Evolutionary conservation across 768 basidiomycete genomes (phyloP), one percentile per base, ranked within the genome.

Genomic region (Suillus paluster): DNA sequence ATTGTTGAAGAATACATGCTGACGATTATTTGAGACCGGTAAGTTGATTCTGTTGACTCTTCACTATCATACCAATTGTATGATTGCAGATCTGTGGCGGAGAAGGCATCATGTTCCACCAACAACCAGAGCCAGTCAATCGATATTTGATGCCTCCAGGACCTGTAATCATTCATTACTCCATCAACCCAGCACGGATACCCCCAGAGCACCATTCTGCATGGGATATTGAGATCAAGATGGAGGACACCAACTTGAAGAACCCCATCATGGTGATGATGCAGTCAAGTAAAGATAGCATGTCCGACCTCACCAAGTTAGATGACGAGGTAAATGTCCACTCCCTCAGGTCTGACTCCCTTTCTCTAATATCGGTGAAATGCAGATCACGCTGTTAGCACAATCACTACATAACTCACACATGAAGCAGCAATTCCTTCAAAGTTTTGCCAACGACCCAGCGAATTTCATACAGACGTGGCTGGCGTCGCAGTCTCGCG

Each of bases 401-500:
- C 94, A 96, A 71, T 92, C 91, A 12, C 80, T 97, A 53, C 89
- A 95, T 67, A 94, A 94, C 68, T 85, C 94, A 1, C 89, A 94
- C 68, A 81, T 93, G 65, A 97, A 96, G 74, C 84, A 88, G 25
- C 90, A 92, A 9, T 98, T 98, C 76, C 77, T 98, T 46, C 84
- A 87, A 64, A 86, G 87, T 2, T 97, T 97, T 70, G 86, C 93
- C 14, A 78, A 84, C 0, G 86, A 95, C 54, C 93, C 96, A 9
- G 80, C 87, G 7, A 81, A 82, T 65, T 92, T 98, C 72, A 91
- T 95, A 60, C 90, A 95, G 70, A 90, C 86, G 3, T 97, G 94
- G 94, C 74, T 98, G 19, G 91, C 91, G 67, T 95, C 92, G 2
- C 96, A 98, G 73, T 92, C 94, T 52, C 84, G 94, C 15, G 96